Percentiles rank a stretch among this genome's conserved stretches.
phyloP scores from a whole-genome alignment of 2,329 filamentous ascomycete genomes.

The Daldinia eschscholtzii region DNA sequence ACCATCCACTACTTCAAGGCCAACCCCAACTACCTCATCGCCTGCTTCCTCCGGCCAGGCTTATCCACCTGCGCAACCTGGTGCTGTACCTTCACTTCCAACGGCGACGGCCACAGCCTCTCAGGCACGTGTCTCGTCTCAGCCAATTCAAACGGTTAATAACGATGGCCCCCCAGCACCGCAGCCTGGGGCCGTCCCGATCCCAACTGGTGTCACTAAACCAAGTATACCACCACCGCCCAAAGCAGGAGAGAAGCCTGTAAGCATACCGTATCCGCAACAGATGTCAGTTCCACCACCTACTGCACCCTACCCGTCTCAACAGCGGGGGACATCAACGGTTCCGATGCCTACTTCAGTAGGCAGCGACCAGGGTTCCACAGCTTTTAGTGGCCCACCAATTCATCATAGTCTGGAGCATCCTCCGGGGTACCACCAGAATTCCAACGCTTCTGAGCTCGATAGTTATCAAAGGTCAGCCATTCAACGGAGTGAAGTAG shows the following conservation, averaged over 20 bases:
- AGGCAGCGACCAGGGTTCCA: slow-evolving; percentile 47
- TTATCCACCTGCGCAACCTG: slow-evolving; percentile 62
- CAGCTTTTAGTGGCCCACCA: slow-evolving; percentile 46
- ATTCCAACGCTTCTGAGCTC: slow-evolving; percentile 65
- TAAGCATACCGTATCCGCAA: slow-evolving; percentile 56
- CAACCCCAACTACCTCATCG: slow-evolving; percentile 52
- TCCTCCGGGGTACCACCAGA: slow-evolving; percentile 69
- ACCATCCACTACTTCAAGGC: slow-evolving; percentile 46
- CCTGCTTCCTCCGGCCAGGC: slow-evolving; percentile 44
- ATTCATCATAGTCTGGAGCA: slow-evolving; percentile 56
- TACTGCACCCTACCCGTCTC: slow-evolving; percentile 55
- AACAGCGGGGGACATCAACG: slow-evolving; percentile 62
- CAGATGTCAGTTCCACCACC: slow-evolving; percentile 67
- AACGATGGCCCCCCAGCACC: slow-evolving; percentile 63
- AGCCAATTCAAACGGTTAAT: slow-evolving; percentile 56
- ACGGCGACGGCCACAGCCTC: slow-evolving; percentile 59
- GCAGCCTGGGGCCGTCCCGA: slow-evolving; percentile 69
- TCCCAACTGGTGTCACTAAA: slow-evolving; percentile 52
- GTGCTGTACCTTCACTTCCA: slow-evolving; percentile 60
- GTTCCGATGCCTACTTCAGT: slow-evolving; percentile 50
- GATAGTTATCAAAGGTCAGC: slow-evolving; percentile 61
- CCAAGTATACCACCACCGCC: slow-evolving; percentile 63
- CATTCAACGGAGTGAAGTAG: slow-evolving; percentile 53
- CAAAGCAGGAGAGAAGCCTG: slow-evolving; percentile 61
- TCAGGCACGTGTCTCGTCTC: slow-evolving; percentile 53